Evolutionary conservation across 2,329 filamentous ascomycete species (phyloP).

Genomic region (Fusarium setosum): DNA sequence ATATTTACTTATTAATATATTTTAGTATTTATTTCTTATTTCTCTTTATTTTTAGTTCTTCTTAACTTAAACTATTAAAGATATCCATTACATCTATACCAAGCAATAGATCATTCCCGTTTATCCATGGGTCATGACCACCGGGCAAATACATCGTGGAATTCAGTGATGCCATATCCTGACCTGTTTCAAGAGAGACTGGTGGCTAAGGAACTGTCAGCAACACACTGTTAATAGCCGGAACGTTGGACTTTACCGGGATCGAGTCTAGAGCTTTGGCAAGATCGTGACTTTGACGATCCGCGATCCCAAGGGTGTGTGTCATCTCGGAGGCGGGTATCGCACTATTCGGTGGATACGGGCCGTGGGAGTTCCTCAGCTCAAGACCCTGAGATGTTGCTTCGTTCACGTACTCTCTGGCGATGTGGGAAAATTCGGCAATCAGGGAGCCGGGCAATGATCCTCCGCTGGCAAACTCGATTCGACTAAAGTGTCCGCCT

Average conservation of each 20-base stretch:
- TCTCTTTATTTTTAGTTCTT: too few species aligned
- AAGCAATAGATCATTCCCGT: constrained; percentile 26
- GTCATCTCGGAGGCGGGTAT: background rate
- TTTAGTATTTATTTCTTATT: too few species aligned
- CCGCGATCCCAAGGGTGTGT: background rate
- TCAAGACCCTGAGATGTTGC: constrained; percentile 2
- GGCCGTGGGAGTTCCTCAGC: background rate
- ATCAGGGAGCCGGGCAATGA: constrained; percentile 27
- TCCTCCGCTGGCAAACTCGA: constrained; percentile 33
- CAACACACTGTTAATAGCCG: background rate
- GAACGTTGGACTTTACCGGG: background rate
- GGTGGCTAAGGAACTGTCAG: background rate
- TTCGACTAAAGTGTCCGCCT: constrained; percentile 31
- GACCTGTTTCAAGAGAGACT: background rate
- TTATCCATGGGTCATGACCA: constrained; percentile 30
- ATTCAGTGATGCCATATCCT: background rate
- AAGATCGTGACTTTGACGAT: background rate
- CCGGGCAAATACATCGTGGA: constrained; percentile 12
- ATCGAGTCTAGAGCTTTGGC: background rate
- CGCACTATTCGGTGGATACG: background rate
- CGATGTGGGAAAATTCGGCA: constrained; percentile 36
- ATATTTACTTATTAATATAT: too few species aligned
- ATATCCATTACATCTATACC: constrained; percentile 41
- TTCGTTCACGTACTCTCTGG: constrained; percentile 35
- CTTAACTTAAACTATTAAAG: constrained; percentile 21